A percentile compares a stretch with the other conserved stretches of the same genome.
These are phyloP conservation scores for Lecanosticta acicola DNA, from an alignment of 2,329 filamentous ascomycete genomes.

Conservation along the genomic window DNA sequence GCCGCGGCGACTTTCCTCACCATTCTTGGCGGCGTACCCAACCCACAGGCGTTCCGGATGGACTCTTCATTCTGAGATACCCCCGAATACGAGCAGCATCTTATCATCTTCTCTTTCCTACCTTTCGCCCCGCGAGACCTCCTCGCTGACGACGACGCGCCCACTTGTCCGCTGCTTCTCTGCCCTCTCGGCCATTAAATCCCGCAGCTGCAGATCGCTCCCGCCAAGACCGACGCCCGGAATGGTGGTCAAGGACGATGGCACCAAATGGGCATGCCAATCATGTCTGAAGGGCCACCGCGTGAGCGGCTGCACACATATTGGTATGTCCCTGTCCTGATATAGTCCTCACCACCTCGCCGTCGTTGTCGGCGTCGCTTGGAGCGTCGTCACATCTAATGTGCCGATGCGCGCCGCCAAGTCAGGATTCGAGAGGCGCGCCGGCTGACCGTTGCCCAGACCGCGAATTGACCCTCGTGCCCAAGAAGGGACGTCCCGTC, in stretches of 20 bases:
- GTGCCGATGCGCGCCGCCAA: too few relatives aligned
- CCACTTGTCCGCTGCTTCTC: not conserved
- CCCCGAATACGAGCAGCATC: conserved; percentile 1
- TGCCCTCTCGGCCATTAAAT: not conserved
- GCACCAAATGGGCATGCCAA: conserved; percentile 96
- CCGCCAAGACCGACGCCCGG: not conserved
- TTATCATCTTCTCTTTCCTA: conserved; percentile 2
- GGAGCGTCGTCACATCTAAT: not conserved
- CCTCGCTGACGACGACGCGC: not conserved
- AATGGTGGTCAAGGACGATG: conserved; percentile 48
- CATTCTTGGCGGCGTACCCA: conserved; percentile 4
- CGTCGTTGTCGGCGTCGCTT: not conserved
- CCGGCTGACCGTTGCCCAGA: conserved; percentile 51
- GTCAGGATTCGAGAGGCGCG: too few relatives aligned
- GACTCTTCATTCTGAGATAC: conserved; percentile 7
- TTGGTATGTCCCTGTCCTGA: conserved; percentile 57
- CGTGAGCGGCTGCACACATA: conserved; percentile 96
- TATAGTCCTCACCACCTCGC: conserved; percentile 1
- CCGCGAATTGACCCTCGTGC: conserved; percentile 86
- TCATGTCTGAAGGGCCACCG: conserved; percentile 97
- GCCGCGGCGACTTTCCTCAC: not conserved
- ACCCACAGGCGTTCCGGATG: conserved; percentile 15
- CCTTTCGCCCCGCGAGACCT: conserved; percentile 1
- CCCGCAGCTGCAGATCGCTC: conserved; percentile 2
- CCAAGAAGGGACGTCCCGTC: conserved; percentile 94